Percentiles rank a stretch among this genome's conserved stretches.
Conservation (phyloP, 169 alveolate genomes). For the Cyclospora cayetanensis region DNA sequence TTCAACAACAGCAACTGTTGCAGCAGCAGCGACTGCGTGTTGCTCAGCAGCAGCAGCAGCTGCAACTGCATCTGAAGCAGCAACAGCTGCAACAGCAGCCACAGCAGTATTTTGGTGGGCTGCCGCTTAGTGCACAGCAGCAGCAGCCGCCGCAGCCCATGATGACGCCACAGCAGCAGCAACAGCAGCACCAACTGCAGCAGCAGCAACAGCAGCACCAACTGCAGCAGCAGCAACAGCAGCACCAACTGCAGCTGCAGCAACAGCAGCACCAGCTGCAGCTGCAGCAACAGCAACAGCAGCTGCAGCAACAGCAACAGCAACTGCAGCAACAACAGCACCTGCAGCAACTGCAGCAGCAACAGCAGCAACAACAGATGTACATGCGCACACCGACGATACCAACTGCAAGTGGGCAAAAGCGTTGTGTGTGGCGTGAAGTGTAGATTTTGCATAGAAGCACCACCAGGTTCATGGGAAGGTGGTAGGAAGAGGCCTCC, state of each 20-base stretch:
- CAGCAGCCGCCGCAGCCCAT: not conserved
- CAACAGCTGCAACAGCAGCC: slow-evolving; percentile 20
- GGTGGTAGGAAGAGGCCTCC: no score
- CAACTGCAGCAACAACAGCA: not conserved
- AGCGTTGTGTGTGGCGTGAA: no score
- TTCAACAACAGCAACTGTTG: not conserved
- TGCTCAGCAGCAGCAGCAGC: not conserved
- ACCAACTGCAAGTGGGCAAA: no score
- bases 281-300: no score
- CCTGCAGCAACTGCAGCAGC: not conserved
- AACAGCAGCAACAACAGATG: not conserved
- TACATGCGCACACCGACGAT: no score
- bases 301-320: no score
- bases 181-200: not conserved
- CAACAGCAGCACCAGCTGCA: no score
- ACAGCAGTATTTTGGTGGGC: not conserved
- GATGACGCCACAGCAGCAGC: not conserved
- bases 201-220: not conserved
- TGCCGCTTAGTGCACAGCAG: not conserved
- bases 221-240: not conserved
- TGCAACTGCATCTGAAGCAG: not conserved
- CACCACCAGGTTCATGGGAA: no score
- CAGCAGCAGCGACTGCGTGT: not conserved
- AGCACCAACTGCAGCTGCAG: not conserved
- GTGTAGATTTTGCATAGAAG: no score